These are phyloP conservation scores for Puccinia polysora DNA, from an alignment of 1,284 basidiomycete genomes.

Conservation along the genomic window DNA sequence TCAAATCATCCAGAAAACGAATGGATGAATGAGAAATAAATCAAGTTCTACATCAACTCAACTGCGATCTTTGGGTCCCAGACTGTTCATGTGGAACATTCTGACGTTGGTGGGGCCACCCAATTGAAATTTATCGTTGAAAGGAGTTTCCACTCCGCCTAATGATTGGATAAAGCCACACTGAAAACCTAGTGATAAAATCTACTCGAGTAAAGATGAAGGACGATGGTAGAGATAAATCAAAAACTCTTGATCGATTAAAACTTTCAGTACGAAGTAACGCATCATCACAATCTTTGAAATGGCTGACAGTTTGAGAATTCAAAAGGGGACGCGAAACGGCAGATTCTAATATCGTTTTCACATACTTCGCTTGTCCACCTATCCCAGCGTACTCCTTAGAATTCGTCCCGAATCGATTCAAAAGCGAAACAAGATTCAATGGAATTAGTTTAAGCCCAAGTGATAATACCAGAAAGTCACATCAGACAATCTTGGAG, in stretches of 20 bases:
- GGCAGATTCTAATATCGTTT: slow-evolving; percentile 64
- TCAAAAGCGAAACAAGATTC: neutral
- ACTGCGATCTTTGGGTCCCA: slow-evolving; percentile 79
- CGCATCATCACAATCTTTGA: neutral
- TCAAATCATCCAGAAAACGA: neutral
- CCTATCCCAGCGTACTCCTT: slow-evolving; percentile 72
- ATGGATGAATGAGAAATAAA: neutral
- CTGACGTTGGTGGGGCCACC: slow-evolving; percentile 88
- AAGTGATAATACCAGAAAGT: no score
- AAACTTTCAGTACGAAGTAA: neutral
- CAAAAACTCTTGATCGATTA: neutral
- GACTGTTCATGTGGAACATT: slow-evolving; percentile 74
- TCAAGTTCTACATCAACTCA: slow-evolving; percentile 52
- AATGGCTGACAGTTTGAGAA: slow-evolving; percentile 52
- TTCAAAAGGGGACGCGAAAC: slow-evolving; percentile 61
- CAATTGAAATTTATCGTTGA: slow-evolving; percentile 83
- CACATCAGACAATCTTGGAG: no score
- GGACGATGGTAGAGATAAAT: neutral
- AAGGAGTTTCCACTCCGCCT: slow-evolving; percentile 56
- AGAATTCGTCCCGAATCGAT: neutral
- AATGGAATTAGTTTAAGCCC: no score
- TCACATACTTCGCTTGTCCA: slow-evolving; percentile 66
- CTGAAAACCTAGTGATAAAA: slow-evolving; percentile 63
- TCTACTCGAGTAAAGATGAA: slow-evolving; percentile 54
- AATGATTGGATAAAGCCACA: slow-evolving; percentile 64